A percentile compares a stretch with the other conserved stretches of the same genome.
Evolutionary conservation across 2,329 filamentous ascomycete genomes (phyloP).

Genomic region (Aciculosporium take): DNA sequence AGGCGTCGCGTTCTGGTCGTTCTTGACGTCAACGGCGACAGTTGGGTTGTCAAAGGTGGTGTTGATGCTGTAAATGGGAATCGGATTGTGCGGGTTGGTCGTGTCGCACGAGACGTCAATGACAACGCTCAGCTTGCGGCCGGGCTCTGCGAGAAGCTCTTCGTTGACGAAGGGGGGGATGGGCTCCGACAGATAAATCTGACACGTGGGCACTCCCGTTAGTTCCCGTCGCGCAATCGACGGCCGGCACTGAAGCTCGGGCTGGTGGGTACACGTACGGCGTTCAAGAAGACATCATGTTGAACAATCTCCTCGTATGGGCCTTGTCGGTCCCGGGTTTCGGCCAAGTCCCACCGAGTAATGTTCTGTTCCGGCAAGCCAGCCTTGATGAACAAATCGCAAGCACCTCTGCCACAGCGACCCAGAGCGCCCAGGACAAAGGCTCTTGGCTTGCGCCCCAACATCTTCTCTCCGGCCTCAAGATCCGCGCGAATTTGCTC

Average conservation of each 20-base stretch:
- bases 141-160: conserved; percentile 46
- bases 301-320: conserved; percentile 69
- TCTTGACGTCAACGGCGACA: conserved; percentile 51
- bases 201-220: not conserved
- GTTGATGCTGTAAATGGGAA: conserved; percentile 71
- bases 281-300: conserved; percentile 46
- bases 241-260: no score
- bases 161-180: conserved; percentile 61
- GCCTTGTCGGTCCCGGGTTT: conserved; percentile 53
- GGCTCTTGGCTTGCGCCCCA: conserved; percentile 52
- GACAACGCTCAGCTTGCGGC: conserved; percentile 63
- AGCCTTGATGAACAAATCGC: conserved; percentile 62
- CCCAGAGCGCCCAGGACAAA: conserved; percentile 78
- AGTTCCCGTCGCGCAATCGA: no score
- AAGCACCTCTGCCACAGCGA: conserved; percentile 72
- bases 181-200: conserved; percentile 9
- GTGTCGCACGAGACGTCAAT: conserved; percentile 69
- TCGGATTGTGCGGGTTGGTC: conserved; percentile 34
- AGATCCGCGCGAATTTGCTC: conserved; percentile 36
- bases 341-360: conserved; percentile 52
- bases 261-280: conserved; percentile 14
- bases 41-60: conserved; percentile 86
- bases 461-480: conserved; percentile 54
- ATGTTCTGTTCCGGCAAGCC: conserved; percentile 41
- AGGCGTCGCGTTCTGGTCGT: conserved; percentile 37